Percentiles rank a stretch among this genome's conserved stretches.
Evolutionary conservation across 352 stramenopile species (phyloP).

Genomic region (Thalassiosira allenii): DNA sequence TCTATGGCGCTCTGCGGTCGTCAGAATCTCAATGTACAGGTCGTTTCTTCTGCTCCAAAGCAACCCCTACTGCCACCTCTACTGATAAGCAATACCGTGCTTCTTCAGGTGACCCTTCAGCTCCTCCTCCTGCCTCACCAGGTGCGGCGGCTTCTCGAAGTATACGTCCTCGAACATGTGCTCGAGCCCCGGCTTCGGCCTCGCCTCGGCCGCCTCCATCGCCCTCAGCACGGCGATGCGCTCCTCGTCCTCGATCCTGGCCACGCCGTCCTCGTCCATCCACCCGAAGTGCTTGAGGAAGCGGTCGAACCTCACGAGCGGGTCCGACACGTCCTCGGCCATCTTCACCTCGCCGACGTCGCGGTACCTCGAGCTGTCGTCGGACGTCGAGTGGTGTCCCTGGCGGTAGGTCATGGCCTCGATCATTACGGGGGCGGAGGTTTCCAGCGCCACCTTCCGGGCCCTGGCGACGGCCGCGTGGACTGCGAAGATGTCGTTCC

Average conservation of each 20-base stretch:
- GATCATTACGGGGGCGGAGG: conserved; percentile 93
- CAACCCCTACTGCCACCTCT: no score
- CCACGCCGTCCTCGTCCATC: conserved; percentile 90
- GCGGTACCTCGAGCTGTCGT: conserved; percentile 97
- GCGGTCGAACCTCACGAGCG: conserved; percentile 90
- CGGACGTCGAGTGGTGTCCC: conserved; percentile 98
- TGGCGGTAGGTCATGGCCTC: conserved; percentile 99
- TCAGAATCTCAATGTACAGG: no score
- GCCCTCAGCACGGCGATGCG: conserved; percentile 86
- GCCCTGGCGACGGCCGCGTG: conserved; percentile 91
- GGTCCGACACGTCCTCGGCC: conserved; percentile 91
- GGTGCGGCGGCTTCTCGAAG: conserved; percentile 91
- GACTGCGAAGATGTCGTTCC: conserved; percentile 97
- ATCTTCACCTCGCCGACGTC: conserved; percentile 92
- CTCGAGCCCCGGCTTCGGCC: conserved; percentile 88
- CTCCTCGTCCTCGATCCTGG: conserved; percentile 88
- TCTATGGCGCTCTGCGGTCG: no score
- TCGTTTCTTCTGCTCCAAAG: no score
- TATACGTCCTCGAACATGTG: conserved; percentile 99
- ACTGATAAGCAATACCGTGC: conserved; percentile 24
- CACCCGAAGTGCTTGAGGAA: conserved; percentile 92
- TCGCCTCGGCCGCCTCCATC: conserved; percentile 90
- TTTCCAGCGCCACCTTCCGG: conserved; percentile 90
- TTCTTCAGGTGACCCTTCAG: conserved; percentile 33
- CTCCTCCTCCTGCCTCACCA: conserved; percentile 92